Evolutionary conservation across 441 rosid genomes (phyloP), one percentile per base, ranked within the genome.

Genomic region (Eutrema salsugineum): DNA sequence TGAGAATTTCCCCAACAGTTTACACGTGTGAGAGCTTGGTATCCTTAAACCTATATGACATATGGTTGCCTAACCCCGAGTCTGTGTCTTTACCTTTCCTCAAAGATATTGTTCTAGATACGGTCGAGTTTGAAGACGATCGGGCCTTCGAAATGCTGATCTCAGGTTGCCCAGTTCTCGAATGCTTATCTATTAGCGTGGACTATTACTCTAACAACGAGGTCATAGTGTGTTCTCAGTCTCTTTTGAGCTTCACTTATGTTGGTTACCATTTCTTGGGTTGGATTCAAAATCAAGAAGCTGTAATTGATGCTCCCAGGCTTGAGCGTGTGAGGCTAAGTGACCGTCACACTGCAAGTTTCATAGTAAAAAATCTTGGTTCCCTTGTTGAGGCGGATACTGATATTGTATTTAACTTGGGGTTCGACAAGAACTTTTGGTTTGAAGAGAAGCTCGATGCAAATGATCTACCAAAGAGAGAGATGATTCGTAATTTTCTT

Each of bases 221-320:
- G n/a, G n/a, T n/a, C n/a, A n/a, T n/a, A n/a, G 62, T 5, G 30
- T 67, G 61, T 11, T 66, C 71, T 66, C 27, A 51, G 11, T 22
- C 59, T 36, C 27, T 66, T 6, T 32, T 39, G 19, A 67, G 30
- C 7, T 40, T 14, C 16, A 40, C 16, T 40, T 1, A 14, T 40
- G 46, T 1, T 40, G 16, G 7, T 5, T 4, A 5, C 8, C 5
- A 40, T 40, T 15, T 12, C 16, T 11, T 3, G 3, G 7, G n/a
- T 12, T 14, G n/a, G 8, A 17, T 10, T 7, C 8, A n/a, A 42
- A 17, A 42, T 42, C 1, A 14, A 14, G 17, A 2, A 0, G 28
- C 53, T 55, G 33, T 5, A 2, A 20, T 68, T 55, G 73, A 55
- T 15, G 53, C 50, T 30, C 63, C 54, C 3, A 55, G 3, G 8